Percentiles rank a stretch among this genome's conserved stretches.
Conservation (phyloP, 306 rosid genomes). For the Corylus americana region DNA sequence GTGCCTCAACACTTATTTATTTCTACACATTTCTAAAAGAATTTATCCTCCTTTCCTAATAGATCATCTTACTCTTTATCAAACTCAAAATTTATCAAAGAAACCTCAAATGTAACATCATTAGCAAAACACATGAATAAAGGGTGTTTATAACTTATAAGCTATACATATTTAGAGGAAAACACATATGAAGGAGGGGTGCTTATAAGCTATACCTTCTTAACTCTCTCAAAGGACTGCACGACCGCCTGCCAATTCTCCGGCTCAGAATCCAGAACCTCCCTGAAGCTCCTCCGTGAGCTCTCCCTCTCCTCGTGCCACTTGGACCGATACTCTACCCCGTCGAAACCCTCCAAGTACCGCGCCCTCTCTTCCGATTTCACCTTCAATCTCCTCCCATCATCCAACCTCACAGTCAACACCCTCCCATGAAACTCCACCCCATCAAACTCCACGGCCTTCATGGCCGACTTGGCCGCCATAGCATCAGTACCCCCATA, state of each 20-base stretch:
- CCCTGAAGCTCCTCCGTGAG: slow-evolving; percentile 54
- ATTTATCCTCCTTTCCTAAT: not conserved
- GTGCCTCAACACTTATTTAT: not conserved
- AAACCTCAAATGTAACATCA: not conserved
- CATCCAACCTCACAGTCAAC: slow-evolving; percentile 80
- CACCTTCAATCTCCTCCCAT: slow-evolving; percentile 71
- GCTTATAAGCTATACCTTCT: slow-evolving; percentile 54
- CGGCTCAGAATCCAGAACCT: slow-evolving; percentile 75
- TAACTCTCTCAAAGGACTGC: slow-evolving; percentile 58
- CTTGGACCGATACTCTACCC: slow-evolving; percentile 50
- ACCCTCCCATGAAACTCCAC: slow-evolving; percentile 86
- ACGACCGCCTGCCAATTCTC: slow-evolving; percentile 97
- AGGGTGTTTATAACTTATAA: too few relatives aligned
- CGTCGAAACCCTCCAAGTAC: slow-evolving; percentile 61
- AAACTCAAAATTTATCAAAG: not conserved
- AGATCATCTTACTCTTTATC: not conserved
- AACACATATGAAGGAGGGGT: not conserved
- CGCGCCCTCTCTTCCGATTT: slow-evolving; percentile 53
- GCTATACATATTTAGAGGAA: not conserved
- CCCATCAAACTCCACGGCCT: slow-evolving; percentile 91
- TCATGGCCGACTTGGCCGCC: slow-evolving; percentile 63
- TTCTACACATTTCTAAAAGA: not conserved
- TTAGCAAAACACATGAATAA: too few relatives aligned
- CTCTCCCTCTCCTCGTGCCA: slow-evolving; percentile 89
- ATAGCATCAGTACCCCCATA: slow-evolving; percentile 40